A percentile compares a stretch with the other conserved stretches of the same genome.
phyloP scores from a whole-genome alignment of 441 rosid genomes.

The Dalechampia spathulata region DNA sequence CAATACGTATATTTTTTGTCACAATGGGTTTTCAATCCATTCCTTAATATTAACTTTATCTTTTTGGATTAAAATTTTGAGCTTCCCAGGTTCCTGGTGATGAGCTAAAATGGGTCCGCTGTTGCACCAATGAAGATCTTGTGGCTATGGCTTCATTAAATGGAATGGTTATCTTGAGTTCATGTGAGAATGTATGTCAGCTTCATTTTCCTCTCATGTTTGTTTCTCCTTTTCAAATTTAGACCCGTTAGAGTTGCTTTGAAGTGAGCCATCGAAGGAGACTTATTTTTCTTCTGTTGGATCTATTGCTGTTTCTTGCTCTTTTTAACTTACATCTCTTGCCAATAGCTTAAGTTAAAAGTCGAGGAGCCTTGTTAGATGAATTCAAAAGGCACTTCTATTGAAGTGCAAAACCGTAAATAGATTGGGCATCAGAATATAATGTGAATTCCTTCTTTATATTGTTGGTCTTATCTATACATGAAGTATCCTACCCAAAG shows the following conservation, averaged over 20 bases:
- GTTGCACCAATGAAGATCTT: constrained; percentile 82
- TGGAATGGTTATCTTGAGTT: constrained; percentile 85
- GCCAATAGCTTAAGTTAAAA: not conserved
- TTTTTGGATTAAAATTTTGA: not conserved
- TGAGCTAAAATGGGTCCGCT: constrained; percentile 94
- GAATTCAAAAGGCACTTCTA: not conserved
- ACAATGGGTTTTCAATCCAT: too few species aligned
- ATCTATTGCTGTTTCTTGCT: not conserved
- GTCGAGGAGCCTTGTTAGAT: not conserved
- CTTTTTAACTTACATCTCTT: not conserved
- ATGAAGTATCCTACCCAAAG: not conserved
- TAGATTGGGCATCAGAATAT: not conserved
- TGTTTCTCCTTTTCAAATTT: constrained; percentile 1
- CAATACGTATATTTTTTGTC: constrained; percentile 6
- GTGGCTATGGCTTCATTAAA: constrained; percentile 97
- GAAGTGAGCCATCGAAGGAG: not conserved
- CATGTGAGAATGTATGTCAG: constrained; percentile 65
- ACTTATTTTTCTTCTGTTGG: not conserved
- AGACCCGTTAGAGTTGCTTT: constrained; percentile 1
- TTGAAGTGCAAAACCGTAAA: not conserved
- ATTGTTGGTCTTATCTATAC: not conserved
- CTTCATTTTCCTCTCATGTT: not conserved
- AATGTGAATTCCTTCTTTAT: not conserved
- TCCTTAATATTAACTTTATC: too few species aligned
- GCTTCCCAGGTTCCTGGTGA: constrained; percentile 80